Conservation (phyloP, 345 rosid genomes). For the Anastatica hierochuntica region DNA sequence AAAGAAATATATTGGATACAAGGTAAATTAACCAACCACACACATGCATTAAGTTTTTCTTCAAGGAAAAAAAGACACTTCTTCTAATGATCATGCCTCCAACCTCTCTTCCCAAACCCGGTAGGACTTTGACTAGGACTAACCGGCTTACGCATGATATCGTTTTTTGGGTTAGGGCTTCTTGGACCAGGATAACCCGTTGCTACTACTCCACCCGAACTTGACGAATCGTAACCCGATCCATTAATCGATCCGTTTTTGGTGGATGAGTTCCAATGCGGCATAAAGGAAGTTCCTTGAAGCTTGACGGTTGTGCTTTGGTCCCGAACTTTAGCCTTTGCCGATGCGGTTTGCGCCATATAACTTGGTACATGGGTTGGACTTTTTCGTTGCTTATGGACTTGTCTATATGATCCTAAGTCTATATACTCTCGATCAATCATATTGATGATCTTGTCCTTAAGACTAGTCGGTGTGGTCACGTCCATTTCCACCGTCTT, state of each 20-base stretch:
- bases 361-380: conserved; percentile 54
- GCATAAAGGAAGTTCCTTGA: conserved; percentile 28
- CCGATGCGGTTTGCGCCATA: conserved; percentile 84
- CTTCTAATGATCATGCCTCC: conserved; percentile 41
- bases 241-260: conserved; percentile 36
- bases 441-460: conserved; percentile 14
- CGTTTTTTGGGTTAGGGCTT: conserved; percentile 50
- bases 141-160: conserved; percentile 22
- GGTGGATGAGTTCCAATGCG: conserved; percentile 75
- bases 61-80: not conserved
- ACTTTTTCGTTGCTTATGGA: conserved; percentile 28
- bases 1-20: not conserved
- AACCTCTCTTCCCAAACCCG: conserved; percentile 30
- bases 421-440: conserved; percentile 26
- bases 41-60: conserved; percentile 9
- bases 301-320: conserved; percentile 33
- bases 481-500: conserved; percentile 78
- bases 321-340: conserved; percentile 69
- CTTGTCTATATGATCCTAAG: conserved; percentile 23
- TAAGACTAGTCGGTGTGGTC: conserved; percentile 27
- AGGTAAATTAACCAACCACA: conserved; percentile 5
- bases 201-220: conserved; percentile 47
- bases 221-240: conserved; percentile 57
- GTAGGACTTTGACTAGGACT: conserved; percentile 38
- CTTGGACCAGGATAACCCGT: conserved; percentile 34